Evolutionary conservation across 441 rosid species (phyloP), one percentile per base, ranked within the genome.

Genomic region (Populus hybrid): DNA sequence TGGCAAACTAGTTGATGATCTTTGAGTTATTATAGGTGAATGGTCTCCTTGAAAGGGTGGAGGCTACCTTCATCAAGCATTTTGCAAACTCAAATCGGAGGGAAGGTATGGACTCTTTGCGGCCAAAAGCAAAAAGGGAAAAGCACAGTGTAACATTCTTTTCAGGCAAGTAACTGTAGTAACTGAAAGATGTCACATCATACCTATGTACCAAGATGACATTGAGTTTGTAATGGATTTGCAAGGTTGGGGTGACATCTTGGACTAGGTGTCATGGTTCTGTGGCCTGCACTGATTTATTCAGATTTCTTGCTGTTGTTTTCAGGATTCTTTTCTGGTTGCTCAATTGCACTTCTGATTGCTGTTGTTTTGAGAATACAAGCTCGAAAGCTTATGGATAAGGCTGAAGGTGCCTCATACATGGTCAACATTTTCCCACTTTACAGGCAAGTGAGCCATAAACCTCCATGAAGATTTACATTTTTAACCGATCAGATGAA

Each of bases 241-340:
- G 42, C 40, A 20, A 10, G 11, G 20, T 36, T 42, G 6, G 28
- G n/a, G 21, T 14, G 14, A 21, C 38, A 4, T 18, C 8, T 54
- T 54, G 61, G 61, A 18, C 35, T 5, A 24, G 8, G 40, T 11
- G 28, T 65, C 67, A 67, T 38, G 61, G 38, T 57, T 69, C 68
- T 30, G 18, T 35, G 26, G 20, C 57, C 11, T 74, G 11, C 42
- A 26, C 63, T 35, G 10, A 14, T 24, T 67, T 23, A 23, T 69
- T 50, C 16, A 61, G 59, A 26, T 54, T n/a, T 11, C 54, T 32
- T 72, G 11, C 54, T 84, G 18, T 63, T 35, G 20, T n/a, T 73
- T 75, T 76, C 90, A 91, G 93, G 96, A 50, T 90, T 89, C 79
- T 89, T 93, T 79, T 85, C 86, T 64, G 96, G 95, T 64, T 89